A percentile compares a stretch with the other conserved stretches of the same genome.
Evolutionary conservation across 202 grass and related monocot genomes (phyloP).

Genomic region (Bolboschoenoplectus hybrid): DNA sequence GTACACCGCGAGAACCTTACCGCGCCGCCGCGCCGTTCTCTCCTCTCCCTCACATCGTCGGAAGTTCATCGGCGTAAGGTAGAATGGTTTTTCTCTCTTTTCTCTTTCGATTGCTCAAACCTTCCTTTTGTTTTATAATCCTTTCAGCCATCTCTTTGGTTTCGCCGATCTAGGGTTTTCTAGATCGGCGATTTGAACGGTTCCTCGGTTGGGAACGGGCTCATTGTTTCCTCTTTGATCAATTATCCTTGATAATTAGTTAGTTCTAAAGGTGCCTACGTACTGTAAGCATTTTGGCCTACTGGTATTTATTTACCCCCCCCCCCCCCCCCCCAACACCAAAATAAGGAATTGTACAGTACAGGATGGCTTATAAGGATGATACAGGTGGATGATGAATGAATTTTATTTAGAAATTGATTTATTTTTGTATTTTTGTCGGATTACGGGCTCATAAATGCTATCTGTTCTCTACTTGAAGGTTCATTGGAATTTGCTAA

Average conservation of each 20-base stretch:
- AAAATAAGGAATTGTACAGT: neutral
- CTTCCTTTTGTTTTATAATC: conserved; percentile 8
- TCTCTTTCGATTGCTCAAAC: neutral
- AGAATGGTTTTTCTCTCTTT: neutral
- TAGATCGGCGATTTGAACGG: neutral
- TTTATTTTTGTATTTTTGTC: neutral
- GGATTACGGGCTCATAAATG: neutral
- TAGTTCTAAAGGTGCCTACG: neutral
- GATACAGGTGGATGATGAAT: neutral
- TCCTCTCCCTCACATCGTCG: conserved; percentile 31
- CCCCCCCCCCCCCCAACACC: neutral
- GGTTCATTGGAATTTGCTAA: conserved; percentile 26
- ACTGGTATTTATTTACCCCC: neutral
- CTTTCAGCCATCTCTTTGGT: neutral
- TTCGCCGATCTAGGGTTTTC: conserved; percentile 6
- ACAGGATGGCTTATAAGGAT: neutral
- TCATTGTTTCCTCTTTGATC: neutral
- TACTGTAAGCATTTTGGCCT: neutral
- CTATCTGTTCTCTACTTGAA: conserved; percentile 2
- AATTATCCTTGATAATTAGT: neutral
- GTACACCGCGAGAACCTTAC: conserved; percentile 43
- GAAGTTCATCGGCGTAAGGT: neutral
- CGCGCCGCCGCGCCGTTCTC: conserved; percentile 16
- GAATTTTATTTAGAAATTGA: conserved; percentile 4
- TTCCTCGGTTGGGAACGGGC: neutral